phyloP scores from a whole-genome alignment of 495 filamentous ascomycete genomes.

The Tuber microsphaerosporum region DNA sequence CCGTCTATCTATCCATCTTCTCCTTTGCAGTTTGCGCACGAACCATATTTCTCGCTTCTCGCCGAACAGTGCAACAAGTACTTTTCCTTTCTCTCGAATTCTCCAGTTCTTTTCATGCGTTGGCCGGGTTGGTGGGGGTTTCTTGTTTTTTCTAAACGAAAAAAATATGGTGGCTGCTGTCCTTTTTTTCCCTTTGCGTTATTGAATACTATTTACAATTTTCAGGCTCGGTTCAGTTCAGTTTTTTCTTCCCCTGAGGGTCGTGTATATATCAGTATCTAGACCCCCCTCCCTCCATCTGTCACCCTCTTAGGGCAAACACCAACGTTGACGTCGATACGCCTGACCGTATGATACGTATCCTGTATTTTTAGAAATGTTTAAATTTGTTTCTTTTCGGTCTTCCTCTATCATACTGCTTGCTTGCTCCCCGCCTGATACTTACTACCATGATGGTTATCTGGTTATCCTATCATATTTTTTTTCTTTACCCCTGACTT shows the following conservation, averaged over 20 bases:
- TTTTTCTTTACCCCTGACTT: background rate
- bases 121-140: background rate
- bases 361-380: background rate
- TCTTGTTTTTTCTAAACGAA: background rate
- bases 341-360: background rate
- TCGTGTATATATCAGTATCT: background rate
- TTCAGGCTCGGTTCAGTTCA: background rate
- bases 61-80: background rate
- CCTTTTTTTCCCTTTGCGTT: background rate
- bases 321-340: background rate
- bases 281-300: background rate
- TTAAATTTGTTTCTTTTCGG: background rate
- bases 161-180: slow-evolving; percentile 1
- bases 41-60: background rate
- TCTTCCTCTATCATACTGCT: background rate
- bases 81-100: background rate
- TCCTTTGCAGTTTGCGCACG: background rate
- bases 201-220: background rate
- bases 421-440: background rate
- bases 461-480: background rate
- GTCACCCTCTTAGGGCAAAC: background rate
- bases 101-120: background rate
- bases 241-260: background rate
- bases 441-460: background rate
- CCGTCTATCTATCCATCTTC: background rate